These are phyloP conservation scores for Schoenoplectus tabernaemontani DNA, from an alignment of 202 grass and related monocot species.

Conservation along the genomic window DNA sequence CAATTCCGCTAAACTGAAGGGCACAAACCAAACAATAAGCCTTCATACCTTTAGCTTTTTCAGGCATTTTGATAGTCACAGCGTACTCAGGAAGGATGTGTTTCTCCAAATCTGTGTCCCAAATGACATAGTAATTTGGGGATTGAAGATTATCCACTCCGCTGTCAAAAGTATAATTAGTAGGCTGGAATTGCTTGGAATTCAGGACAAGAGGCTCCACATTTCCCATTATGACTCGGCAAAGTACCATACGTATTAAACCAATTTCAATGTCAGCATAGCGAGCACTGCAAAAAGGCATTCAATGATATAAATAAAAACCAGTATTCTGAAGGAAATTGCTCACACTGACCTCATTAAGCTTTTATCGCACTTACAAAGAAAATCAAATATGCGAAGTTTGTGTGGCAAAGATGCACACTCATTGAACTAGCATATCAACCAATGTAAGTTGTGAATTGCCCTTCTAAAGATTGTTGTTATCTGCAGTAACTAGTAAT, in stretches of 20 bases:
- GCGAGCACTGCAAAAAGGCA: slow-evolving; percentile 31
- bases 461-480: neutral
- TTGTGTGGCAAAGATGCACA: neutral
- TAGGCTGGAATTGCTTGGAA: slow-evolving; percentile 67
- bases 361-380: neutral
- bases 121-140: slow-evolving; percentile 65
- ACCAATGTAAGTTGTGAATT: neutral
- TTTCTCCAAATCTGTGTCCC: slow-evolving; percentile 53
- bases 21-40: neutral
- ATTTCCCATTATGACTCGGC: slow-evolving; percentile 81
- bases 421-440: neutral
- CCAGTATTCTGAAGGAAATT: neutral
- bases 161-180: slow-evolving; percentile 51
- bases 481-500: neutral
- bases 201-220: slow-evolving; percentile 53
- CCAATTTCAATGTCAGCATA: slow-evolving; percentile 55
- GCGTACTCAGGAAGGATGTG: slow-evolving; percentile 75
- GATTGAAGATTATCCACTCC: slow-evolving; percentile 64
- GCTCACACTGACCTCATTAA: neutral
- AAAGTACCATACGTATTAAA: slow-evolving; percentile 69
- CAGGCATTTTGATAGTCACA: slow-evolving; percentile 47
- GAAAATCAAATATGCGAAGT: neutral
- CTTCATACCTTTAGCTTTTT: slow-evolving; percentile 37
- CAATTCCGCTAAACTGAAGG: neutral
- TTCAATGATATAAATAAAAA: neutral